phyloP scores from a whole-genome alignment of 257 asterid genomes.

The Eustoma russellianum region DNA sequence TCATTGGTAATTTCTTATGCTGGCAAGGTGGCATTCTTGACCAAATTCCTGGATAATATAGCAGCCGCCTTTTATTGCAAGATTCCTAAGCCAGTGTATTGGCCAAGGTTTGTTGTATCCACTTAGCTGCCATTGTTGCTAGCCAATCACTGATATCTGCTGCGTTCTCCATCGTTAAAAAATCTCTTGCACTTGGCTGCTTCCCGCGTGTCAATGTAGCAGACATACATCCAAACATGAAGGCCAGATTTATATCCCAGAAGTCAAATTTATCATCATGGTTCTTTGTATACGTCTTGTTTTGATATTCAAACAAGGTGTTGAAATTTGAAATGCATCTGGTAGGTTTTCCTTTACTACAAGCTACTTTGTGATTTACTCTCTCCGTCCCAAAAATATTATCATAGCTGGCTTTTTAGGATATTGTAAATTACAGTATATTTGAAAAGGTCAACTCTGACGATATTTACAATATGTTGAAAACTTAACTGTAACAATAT shows the following conservation, averaged over 20 bases:
- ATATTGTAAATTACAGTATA: no score
- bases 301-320: slow-evolving; percentile 46
- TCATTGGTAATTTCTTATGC: slow-evolving; percentile 9
- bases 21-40: slow-evolving; percentile 15
- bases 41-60: slow-evolving; percentile 9
- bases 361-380: no score
- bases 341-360: slow-evolving; percentile 41
- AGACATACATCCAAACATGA: slow-evolving; percentile 61
- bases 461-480: no score
- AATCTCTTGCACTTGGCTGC: slow-evolving; percentile 62
- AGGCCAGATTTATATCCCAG: slow-evolving; percentile 74
- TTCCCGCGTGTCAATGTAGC: slow-evolving; percentile 76
- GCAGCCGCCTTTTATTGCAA: slow-evolving; percentile 11
- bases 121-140: slow-evolving; percentile 64
- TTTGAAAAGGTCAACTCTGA: no score
- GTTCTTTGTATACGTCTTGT: slow-evolving; percentile 59
- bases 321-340: slow-evolving; percentile 60
- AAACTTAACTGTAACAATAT: no score
- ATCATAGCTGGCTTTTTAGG: no score
- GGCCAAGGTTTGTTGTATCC: slow-evolving; percentile 68
- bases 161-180: slow-evolving; percentile 66
- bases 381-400: no score
- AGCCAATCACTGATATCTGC: slow-evolving; percentile 76
- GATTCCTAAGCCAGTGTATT: slow-evolving; percentile 41
- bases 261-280: slow-evolving; percentile 71